These are phyloP conservation scores for Ichthyophthirius multifiliis DNA, from an alignment of 169 alveolate genomes.

Conservation along the genomic window DNA sequence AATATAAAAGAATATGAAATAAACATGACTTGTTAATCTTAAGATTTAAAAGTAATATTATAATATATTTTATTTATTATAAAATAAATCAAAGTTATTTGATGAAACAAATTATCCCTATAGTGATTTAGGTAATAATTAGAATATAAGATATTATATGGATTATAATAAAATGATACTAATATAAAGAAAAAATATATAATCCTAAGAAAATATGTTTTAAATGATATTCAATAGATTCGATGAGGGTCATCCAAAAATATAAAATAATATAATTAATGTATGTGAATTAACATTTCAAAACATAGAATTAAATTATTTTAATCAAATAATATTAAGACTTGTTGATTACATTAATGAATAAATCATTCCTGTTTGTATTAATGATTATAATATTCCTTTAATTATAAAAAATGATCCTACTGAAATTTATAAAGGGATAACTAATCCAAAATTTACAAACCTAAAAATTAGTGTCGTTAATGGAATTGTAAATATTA, in stretches of 20 bases:
- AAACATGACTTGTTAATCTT: too few species aligned
- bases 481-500: background rate
- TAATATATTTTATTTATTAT: too few species aligned
- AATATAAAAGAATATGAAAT: too few species aligned
- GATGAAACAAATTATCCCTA: background rate
- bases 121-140: background rate
- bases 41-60: too few species aligned
- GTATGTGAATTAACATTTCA: background rate
- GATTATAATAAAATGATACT: too few species aligned
- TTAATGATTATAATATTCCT: background rate
- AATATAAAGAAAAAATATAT: too few species aligned
- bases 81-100: background rate
- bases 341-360: background rate
- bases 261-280: too few species aligned
- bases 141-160: background rate
- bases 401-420: background rate
- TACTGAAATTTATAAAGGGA: background rate
- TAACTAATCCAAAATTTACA: background rate
- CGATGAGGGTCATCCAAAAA: background rate
- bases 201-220: background rate
- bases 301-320: background rate
- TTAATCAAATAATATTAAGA: background rate
- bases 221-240: background rate
- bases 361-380: background rate
- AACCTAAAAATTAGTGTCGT: too few species aligned